Base-by-base conservation (phyloP, 441 rosid genomes). In the Pelargonium fulgidum region DNA sequence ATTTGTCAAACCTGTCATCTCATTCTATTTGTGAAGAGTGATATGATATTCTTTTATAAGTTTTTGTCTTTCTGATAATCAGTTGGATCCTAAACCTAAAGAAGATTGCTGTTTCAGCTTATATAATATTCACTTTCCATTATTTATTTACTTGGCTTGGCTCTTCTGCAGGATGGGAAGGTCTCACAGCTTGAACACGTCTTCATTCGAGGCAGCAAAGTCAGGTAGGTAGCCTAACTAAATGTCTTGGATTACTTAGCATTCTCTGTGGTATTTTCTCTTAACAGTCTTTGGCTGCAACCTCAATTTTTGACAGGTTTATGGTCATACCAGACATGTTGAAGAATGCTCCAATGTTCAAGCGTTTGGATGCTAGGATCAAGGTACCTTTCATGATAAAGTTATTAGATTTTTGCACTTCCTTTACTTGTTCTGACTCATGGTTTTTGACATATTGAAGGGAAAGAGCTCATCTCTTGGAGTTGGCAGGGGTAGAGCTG, bases 281-380 rank as follows among this genome's bases (percentile, higher is more conserved):
- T 4, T 52, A n/a, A 52, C 56, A 45, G 11, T 45, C 50, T 45
- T 45, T 45, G 50, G 50, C 50, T 10, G 11, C n/a, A 26, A 19
- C 68, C 41, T 65, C 66, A 56, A 52, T 68, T 77, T 65, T 73
- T 33, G 58, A 75, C 78, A 94, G 99, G 85, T 94, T 92, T 77
- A 90, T 94, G 99, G 96, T 94, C 78, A 94, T 94, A 85, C 98
- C 98, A 7, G 99, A 94, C 81, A 94, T 94, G 96, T 83, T 92
- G 72, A 94, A 94, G 85, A 89, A 94, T 59, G 98, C 99, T 76
- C 99, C 99, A 8, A 59, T 59, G 64, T 59, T 59, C 64, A 59
- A 59, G 64, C 54, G 42, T 59, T 22, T 59, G 64, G 64, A 59
- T 59, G 64, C 64, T 22, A 22, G 39, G 13, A 59, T 59, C 36